Percentiles rank a stretch among this genome's conserved stretches.
Conservation (phyloP, 139 green algal species). For the Protoeuglena noctilucae region DNA sequence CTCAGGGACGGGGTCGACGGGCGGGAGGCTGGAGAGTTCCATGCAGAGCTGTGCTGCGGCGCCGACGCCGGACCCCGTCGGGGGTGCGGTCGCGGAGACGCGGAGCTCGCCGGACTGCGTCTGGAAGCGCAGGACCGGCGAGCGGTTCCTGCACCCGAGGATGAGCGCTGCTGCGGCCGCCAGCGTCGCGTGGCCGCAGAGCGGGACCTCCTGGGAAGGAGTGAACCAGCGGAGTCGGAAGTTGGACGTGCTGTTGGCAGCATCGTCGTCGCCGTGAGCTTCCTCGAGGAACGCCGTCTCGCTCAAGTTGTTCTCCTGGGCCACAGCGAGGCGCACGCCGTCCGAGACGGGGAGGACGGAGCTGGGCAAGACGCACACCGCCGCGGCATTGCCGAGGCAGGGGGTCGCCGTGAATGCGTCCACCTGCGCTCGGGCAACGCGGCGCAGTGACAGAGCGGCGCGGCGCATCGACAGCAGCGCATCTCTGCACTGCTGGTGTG, state of each 20-base stretch:
- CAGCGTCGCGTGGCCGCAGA: conserved; percentile 56
- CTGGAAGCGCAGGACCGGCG: background rate
- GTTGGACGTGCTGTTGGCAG: conserved; percentile 2
- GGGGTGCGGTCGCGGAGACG: too few relatives aligned
- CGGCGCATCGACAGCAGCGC: too few relatives aligned
- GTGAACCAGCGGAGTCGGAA: conserved; percentile 52
- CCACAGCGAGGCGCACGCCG: conserved; percentile 24
- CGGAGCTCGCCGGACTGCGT: background rate
- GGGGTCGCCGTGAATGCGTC: conserved; percentile 46
- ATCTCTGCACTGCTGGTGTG: too few relatives aligned
- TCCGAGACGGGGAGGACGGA: conserved; percentile 6
- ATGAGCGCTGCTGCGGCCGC: conserved; percentile 21
- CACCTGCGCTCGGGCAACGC: conserved; percentile 16
- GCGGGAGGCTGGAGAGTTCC: background rate
- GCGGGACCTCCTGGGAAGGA: conserved; percentile 34
- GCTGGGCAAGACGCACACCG: conserved; percentile 35
- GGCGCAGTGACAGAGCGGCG: too few relatives aligned
- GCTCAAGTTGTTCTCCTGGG: conserved; percentile 53
- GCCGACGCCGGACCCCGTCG: too few relatives aligned
- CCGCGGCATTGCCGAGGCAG: conserved; percentile 61
- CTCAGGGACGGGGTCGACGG: background rate
- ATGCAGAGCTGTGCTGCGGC: background rate
- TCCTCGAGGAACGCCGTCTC: conserved; percentile 63
- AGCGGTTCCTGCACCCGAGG: background rate
- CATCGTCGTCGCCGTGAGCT: conserved; percentile 4